A percentile compares a stretch with the other conserved stretches of the same genome.
Evolutionary conservation across 257 asterid genomes (phyloP).

Genomic region (Gynochthodes officinalis): DNA sequence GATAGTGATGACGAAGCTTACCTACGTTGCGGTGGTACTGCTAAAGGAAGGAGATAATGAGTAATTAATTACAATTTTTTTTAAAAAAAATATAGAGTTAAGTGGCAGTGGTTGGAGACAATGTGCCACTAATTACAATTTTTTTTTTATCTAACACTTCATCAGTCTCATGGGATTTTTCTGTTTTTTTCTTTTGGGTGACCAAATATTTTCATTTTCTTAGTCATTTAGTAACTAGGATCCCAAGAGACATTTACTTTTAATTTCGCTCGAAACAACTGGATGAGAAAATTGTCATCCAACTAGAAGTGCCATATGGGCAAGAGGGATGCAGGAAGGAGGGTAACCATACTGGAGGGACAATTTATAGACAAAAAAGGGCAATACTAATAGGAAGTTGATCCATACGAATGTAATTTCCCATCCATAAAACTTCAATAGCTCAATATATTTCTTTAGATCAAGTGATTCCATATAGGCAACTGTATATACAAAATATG

Average conservation of each 20-base stretch:
- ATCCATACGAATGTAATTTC: slow-evolving; percentile 37
- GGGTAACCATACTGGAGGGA: neutral
- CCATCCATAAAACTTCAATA: slow-evolving; percentile 65
- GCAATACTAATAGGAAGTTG: too few species aligned
- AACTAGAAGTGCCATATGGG: neutral
- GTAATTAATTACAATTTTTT: too few species aligned
- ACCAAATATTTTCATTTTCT: too few species aligned
- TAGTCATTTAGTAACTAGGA: too few species aligned
- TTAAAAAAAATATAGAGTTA: too few species aligned
- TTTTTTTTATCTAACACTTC: neutral
- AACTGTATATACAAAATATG: slow-evolving; percentile 43
- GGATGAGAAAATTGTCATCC: neutral
- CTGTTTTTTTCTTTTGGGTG: neutral
- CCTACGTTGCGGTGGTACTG: too few species aligned
- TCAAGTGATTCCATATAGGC: slow-evolving; percentile 60
- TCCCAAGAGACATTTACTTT: too few species aligned
- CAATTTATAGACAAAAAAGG: neutral
- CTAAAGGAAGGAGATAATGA: too few species aligned
- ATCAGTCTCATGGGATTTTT: too few species aligned
- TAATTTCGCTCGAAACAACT: neutral
- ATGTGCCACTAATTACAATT: neutral
- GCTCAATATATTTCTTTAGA: slow-evolving; percentile 59
- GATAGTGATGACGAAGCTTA: too few species aligned
- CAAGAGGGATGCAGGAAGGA: too few species aligned
- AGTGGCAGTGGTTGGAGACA: too few species aligned